phyloP scores from a whole-genome alignment of 768 basidiomycete species.

The Dioszegia aurantiaca region DNA sequence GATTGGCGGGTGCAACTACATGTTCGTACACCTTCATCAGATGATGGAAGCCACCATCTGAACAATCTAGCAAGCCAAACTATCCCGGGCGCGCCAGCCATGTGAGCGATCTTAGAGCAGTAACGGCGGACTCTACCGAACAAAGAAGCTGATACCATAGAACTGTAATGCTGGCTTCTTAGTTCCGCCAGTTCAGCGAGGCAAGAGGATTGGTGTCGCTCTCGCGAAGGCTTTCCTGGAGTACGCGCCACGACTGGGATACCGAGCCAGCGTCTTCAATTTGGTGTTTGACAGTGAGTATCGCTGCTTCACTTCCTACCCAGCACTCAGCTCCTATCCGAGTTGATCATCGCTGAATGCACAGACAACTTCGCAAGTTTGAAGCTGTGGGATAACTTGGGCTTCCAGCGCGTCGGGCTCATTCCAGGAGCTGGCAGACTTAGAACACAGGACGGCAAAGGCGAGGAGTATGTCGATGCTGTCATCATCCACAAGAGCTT shows the following conservation, averaged over 20 bases:
- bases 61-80: constrained; percentile 56
- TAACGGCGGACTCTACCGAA: too few relatives aligned
- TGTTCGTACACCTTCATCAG: constrained; percentile 25
- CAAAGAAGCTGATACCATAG: constrained; percentile 10
- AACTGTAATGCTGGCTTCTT: constrained; percentile 77
- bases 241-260: constrained; percentile 69
- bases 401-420: constrained; percentile 72
- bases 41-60: neutral
- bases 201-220: constrained; percentile 64
- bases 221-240: constrained; percentile 75
- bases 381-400: constrained; percentile 73
- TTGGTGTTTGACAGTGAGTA: constrained; percentile 71
- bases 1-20: constrained; percentile 59
- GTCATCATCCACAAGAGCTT: constrained; percentile 80
- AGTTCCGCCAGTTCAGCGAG: constrained; percentile 64
- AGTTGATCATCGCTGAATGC: neutral
- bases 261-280: constrained; percentile 67
- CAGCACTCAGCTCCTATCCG: neutral
- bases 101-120: constrained; percentile 58
- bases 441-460: constrained; percentile 61
- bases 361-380: constrained; percentile 63
- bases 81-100: constrained; percentile 87
- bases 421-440: constrained; percentile 64
- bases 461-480: constrained; percentile 86
- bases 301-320: too few relatives aligned